Conservation (phyloP, 768 basidiomycete genomes). For the Cystobasidium onofrii region DNA sequence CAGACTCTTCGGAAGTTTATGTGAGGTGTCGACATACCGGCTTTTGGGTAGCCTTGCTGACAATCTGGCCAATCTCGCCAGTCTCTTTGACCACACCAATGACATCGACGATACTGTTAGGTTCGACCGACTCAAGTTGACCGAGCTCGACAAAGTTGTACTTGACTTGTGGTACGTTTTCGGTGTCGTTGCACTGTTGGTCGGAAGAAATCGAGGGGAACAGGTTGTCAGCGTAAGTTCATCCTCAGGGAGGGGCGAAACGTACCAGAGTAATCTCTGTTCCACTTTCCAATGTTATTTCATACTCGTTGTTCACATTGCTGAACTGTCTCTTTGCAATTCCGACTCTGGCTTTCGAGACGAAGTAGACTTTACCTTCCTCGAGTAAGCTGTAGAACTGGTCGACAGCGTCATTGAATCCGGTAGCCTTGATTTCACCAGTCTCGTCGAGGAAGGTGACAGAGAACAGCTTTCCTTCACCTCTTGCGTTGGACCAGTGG, state of each 20-base stretch:
- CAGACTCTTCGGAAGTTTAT: too few species aligned
- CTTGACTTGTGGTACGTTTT: slow-evolving; percentile 67
- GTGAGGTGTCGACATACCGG: slow-evolving; percentile 51
- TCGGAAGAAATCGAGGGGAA: too few species aligned
- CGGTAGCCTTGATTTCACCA: slow-evolving; percentile 71
- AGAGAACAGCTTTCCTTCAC: slow-evolving; percentile 91
- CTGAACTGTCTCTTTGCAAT: slow-evolving; percentile 96
- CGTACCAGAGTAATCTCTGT: slow-evolving; percentile 74
- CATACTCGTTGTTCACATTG: slow-evolving; percentile 83
- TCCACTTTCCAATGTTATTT: slow-evolving; percentile 71
- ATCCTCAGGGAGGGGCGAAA: too few species aligned
- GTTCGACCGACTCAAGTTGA: slow-evolving; percentile 57
- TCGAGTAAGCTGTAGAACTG: slow-evolving; percentile 73
- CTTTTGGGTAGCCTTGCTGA: slow-evolving; percentile 64
- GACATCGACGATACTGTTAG: slow-evolving; percentile 77
- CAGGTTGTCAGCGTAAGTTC: too few species aligned
- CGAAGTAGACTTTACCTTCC: slow-evolving; percentile 84
- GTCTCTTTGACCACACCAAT: slow-evolving; percentile 77
- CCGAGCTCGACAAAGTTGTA: slow-evolving; percentile 69
- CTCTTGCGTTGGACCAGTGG: slow-evolving; percentile 76
- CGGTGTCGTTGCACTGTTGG: slow-evolving; percentile 72
- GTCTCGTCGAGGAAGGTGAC: slow-evolving; percentile 91
- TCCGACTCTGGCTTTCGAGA: slow-evolving; percentile 83
- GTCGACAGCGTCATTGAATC: slow-evolving; percentile 77
- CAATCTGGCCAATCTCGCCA: slow-evolving; percentile 61